phyloP scores from a whole-genome alignment of 805 yeast genomes.

The Teunomyces gatunensis region DNA sequence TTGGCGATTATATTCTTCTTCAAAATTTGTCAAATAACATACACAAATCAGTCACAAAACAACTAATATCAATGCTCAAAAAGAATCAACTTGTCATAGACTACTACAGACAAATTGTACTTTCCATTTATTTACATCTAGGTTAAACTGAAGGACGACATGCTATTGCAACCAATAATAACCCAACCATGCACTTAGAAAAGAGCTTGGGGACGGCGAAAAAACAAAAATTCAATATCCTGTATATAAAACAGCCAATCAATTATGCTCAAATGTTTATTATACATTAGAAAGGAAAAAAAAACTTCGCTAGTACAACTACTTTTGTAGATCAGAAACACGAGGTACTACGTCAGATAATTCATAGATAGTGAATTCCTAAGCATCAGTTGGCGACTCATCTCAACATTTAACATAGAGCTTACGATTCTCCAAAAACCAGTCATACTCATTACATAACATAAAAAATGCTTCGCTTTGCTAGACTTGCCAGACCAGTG shows the following conservation, averaged over 20 bases:
- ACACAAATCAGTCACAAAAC: too few relatives aligned
- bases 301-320: slow-evolving; percentile 6
- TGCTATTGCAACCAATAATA: neutral
- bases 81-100: too few relatives aligned
- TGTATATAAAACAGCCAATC: slow-evolving; percentile 9
- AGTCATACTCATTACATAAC: neutral
- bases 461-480: slow-evolving; percentile 20
- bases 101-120: too few relatives aligned
- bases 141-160: neutral
- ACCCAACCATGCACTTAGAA: neutral
- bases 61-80: too few relatives aligned
- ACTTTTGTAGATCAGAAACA: slow-evolving; percentile 2
- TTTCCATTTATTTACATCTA: too few relatives aligned
- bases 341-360: neutral
- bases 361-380: slow-evolving; percentile 1
- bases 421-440: neutral
- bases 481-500: slow-evolving; percentile 13
- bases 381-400: neutral
- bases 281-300: slow-evolving; percentile 5
- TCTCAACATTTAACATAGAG: neutral
- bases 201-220: neutral
- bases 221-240: neutral
- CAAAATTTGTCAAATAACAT: too few relatives aligned
- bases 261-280: slow-evolving; percentile 7
- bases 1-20: too few relatives aligned